A percentile compares a stretch with the other conserved stretches of the same genome.
phyloP scores from a whole-genome alignment of 495 filamentous ascomycete species.

The Penicillium samsonianum region DNA sequence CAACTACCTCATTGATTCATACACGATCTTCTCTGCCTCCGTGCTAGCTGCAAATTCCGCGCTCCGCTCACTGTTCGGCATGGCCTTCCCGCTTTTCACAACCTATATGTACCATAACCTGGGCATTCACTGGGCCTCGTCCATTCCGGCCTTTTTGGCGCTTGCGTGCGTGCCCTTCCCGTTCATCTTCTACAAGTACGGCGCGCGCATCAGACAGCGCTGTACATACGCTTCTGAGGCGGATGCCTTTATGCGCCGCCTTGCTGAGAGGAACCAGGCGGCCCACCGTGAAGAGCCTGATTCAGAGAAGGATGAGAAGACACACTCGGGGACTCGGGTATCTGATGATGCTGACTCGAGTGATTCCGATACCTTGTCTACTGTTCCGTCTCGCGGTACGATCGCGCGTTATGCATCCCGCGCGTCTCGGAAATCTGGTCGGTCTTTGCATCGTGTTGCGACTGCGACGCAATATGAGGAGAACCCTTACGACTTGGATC shows the following conservation, averaged over 20 bases:
- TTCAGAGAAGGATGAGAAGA: slow-evolving; percentile 13
- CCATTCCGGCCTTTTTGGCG: slow-evolving; percentile 75
- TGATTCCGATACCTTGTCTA: slow-evolving; percentile 30
- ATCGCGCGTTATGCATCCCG: slow-evolving; percentile 24
- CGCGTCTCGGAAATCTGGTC: slow-evolving; percentile 34
- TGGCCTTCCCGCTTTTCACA: slow-evolving; percentile 85
- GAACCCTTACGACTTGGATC: slow-evolving; percentile 41
- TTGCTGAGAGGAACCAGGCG: slow-evolving; percentile 30
- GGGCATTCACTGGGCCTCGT: slow-evolving; percentile 79
- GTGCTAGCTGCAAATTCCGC: slow-evolving; percentile 78
- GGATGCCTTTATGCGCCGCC: slow-evolving; percentile 36
- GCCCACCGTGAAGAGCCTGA: slow-evolving; percentile 7
- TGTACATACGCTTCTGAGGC: slow-evolving; percentile 67
- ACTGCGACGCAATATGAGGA: slow-evolving; percentile 41
- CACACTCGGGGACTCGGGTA: slow-evolving; percentile 1
- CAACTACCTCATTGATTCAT: slow-evolving; percentile 80
- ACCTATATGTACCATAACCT: slow-evolving; percentile 73
- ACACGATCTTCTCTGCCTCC: slow-evolving; percentile 79
- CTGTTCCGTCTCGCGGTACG: slow-evolving; percentile 25
- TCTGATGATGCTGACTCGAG: slow-evolving; percentile 12
- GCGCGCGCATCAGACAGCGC: slow-evolving; percentile 58
- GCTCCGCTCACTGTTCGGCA: slow-evolving; percentile 68
- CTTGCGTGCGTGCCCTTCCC: slow-evolving; percentile 81
- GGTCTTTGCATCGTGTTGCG: slow-evolving; percentile 25
- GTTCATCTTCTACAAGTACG: slow-evolving; percentile 79